Conservation (phyloP, 1,284 basidiomycete genomes). For the Xerocomus amazonicus region DNA sequence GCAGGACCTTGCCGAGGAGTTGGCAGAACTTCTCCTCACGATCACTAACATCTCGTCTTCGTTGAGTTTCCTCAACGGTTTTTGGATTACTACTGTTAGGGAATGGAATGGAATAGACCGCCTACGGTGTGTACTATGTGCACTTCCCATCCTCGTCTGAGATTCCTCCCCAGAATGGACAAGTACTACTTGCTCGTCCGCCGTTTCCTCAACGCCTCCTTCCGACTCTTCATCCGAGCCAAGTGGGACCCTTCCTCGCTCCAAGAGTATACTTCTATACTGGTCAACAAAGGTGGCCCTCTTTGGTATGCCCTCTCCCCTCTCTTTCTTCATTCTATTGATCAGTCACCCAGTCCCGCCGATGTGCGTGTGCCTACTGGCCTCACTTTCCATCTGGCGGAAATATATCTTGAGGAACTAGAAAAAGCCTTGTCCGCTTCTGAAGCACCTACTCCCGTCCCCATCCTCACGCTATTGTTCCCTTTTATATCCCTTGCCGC, state of each 20-base stretch:
- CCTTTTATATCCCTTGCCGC: slow-evolving; percentile 75
- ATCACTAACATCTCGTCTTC: slow-evolving; percentile 62
- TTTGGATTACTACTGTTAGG: slow-evolving; percentile 85
- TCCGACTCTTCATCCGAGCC: slow-evolving; percentile 70
- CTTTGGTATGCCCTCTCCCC: slow-evolving; percentile 56
- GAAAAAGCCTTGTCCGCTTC: slow-evolving; percentile 58
- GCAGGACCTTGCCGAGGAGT: slow-evolving; percentile 83
- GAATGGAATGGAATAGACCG: slow-evolving; percentile 95
- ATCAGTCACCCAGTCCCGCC: slow-evolving; percentile 48
- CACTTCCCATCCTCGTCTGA: slow-evolving; percentile 1
- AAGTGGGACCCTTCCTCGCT: slow-evolving; percentile 64
- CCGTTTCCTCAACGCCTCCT: slow-evolving; percentile 82
- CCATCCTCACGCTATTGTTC: slow-evolving; percentile 54
- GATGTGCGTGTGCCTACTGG: slow-evolving; percentile 77
- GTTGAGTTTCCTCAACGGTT: slow-evolving; percentile 78
- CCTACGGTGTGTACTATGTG: slow-evolving; percentile 56
- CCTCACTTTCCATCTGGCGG: slow-evolving; percentile 81
- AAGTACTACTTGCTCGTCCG: slow-evolving; percentile 96
- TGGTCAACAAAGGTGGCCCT: slow-evolving; percentile 66
- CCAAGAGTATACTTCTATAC: slow-evolving; percentile 63
- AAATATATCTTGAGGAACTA: slow-evolving; percentile 90
- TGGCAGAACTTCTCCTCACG: slow-evolving; percentile 76
- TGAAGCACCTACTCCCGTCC: slow-evolving; percentile 42
- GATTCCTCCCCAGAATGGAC: slow-evolving; percentile 67
- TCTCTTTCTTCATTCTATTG: background rate